Evolutionary conservation across 768 basidiomycete species (phyloP).

Genomic region (Rhodotorula paludigena): DNA sequence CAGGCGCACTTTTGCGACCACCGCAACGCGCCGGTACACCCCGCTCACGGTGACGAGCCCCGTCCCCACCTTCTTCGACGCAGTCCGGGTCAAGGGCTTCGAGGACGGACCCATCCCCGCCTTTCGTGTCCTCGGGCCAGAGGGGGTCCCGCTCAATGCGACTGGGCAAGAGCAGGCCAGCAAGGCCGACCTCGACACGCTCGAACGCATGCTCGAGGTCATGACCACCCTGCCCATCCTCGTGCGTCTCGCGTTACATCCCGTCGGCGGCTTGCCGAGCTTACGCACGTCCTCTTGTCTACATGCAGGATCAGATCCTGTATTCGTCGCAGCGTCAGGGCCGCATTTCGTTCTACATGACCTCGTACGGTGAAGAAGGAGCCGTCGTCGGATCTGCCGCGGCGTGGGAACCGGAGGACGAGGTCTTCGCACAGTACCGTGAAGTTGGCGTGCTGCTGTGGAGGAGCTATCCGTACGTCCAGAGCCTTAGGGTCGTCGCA

Average conservation of each 20-base stretch:
- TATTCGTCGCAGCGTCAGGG: constrained; percentile 92
- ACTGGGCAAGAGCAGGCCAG: constrained; percentile 47
- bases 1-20: neutral
- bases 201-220: constrained; percentile 57
- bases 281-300: neutral
- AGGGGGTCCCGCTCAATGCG: constrained; percentile 66
- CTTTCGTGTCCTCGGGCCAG: constrained; percentile 76
- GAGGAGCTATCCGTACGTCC: constrained; percentile 61
- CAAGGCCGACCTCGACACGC: constrained; percentile 39
- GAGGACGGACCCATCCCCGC: constrained; percentile 60
- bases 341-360: constrained; percentile 50
- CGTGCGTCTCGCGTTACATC: neutral
- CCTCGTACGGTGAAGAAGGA: constrained; percentile 24
- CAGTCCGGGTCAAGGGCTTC: neutral
- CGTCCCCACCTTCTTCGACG: constrained; percentile 16
- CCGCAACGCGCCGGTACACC: neutral
- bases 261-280: neutral
- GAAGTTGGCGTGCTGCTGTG: constrained; percentile 71
- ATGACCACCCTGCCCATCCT: neutral
- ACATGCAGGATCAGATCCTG: constrained; percentile 63
- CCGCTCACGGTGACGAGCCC: neutral
- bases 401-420: constrained; percentile 72
- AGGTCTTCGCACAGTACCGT: constrained; percentile 93
- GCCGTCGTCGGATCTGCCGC: constrained; percentile 59
- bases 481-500: too few relatives aligned